Percentiles rank a stretch among this genome's conserved stretches.
phyloP scores from a whole-genome alignment of 208 protist genomes.

The Trypanosoma brucei region DNA sequence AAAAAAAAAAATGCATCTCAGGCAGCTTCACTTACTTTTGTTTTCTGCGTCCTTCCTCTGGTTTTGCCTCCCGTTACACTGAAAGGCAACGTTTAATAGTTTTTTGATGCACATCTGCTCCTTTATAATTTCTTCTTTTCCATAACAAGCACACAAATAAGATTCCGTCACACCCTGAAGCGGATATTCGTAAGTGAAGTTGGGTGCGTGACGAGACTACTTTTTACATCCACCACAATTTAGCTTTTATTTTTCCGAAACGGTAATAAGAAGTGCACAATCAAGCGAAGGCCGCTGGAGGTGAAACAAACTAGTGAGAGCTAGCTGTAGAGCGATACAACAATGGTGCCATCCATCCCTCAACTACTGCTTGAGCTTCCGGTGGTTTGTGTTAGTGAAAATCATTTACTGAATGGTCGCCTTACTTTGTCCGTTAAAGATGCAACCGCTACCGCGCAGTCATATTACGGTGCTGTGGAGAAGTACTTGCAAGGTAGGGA shows the following conservation, averaged over 20 bases:
- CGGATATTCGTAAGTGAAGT: no score
- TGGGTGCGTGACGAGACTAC: no score
- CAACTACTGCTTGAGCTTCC: conserved; percentile 58
- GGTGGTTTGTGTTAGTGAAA: conserved; percentile 31
- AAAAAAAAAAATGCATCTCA: no score
- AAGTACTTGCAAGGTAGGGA: conserved; percentile 30
- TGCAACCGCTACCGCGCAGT: conserved; percentile 22
- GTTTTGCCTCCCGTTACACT: not conserved
- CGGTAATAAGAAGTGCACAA: no score
- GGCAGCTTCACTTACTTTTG: not conserved
- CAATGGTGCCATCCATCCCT: conserved; percentile 21
- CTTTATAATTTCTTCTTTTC: no score
- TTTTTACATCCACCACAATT: no score
- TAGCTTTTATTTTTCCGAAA: no score
- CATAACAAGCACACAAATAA: no score
- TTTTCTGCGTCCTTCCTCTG: conserved; percentile 4
- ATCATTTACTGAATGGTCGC: conserved; percentile 27
- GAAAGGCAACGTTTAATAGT: not conserved
- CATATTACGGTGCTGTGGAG: conserved; percentile 46
- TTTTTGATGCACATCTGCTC: not conserved
- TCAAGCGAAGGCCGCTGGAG: no score
- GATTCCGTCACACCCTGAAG: no score
- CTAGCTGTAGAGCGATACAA: not conserved
- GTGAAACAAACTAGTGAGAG: no score
- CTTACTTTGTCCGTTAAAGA: conserved; percentile 49